Evolutionary conservation across 306 rosid species (phyloP), one percentile per base, ranked within the genome.

Genomic region (Dalbergia cultrata): DNA sequence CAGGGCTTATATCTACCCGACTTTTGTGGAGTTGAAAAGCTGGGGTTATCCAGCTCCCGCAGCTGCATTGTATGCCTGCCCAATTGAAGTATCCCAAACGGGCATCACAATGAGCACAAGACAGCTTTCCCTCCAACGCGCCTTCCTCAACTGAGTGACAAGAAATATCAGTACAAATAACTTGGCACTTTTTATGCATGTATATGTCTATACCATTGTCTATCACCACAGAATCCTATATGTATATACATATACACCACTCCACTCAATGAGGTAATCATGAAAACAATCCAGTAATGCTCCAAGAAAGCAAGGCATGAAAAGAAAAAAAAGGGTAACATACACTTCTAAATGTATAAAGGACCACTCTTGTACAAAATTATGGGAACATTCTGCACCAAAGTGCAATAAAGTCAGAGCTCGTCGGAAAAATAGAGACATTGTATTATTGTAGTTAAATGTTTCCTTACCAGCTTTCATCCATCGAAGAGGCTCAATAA

Each of bases 11-110:
- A 72, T 95, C 99, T 56, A 95, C 92, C 67, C 99, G 90, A 84
- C 91, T 77, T 89, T 86, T 92, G 67, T 95, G 99, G 62, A 95
- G 92, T 86, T 95, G 99, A 87, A 95, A 95, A 63, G 97, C 99
- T 0, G 99, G 99, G 62, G 97, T 91, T 85, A 95, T 92, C 99
- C 99, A 95, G 86, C 98, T 93, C 70, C 97, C 99, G 1, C 99
- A 93, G 83, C 94, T 95, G 90, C 99, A 95, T 74, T 95, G 99
- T 78, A 86, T 86, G 88, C 98, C 99, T 57, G 94, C 80, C 99
- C 99, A 95, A 75, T 88, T 89, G 85, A 95, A 95, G 89, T 88
- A 88, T 50, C 99, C 99, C 92, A 93, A 89, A 9, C 99, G 98
- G 54, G 94, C 92, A 67, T 93, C 97, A 44, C 99, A 93, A 68